Conservation (phyloP, 805 yeast genomes). For the Komagataella phaffii region DNA sequence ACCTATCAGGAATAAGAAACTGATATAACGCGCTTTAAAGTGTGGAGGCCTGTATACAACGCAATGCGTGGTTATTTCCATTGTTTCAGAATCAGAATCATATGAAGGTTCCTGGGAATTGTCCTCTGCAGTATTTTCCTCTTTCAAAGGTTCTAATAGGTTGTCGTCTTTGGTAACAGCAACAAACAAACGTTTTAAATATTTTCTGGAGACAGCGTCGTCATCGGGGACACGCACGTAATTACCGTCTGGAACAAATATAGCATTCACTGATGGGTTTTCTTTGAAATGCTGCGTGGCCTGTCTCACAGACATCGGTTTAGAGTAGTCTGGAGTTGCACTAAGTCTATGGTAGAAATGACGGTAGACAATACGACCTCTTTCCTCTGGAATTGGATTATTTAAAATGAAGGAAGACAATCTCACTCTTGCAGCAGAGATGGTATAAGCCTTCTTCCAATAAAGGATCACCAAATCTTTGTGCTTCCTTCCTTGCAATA, state of each 20-base stretch:
- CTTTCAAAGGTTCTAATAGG: constrained; percentile 29
- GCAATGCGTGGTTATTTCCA: constrained; percentile 31
- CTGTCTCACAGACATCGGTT: constrained; percentile 34
- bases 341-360: constrained; percentile 28
- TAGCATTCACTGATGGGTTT: constrained; percentile 29
- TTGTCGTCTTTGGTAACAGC: constrained; percentile 74
- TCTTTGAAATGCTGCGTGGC: constrained; percentile 29
- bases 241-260: constrained; percentile 69
- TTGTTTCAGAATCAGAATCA: constrained; percentile 11
- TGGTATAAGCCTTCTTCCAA: constrained; percentile 50
- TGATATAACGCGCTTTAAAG: constrained; percentile 19
- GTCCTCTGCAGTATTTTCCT: constrained; percentile 18
- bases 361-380: constrained; percentile 56
- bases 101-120: background rate
- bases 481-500: background rate
- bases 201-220: constrained; percentile 60
- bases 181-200: constrained; percentile 55
- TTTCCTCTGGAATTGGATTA: constrained; percentile 45
- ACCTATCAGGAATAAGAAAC: background rate
- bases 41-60: constrained; percentile 82
- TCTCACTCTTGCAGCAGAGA: constrained; percentile 43
- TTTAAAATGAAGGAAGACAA: constrained; percentile 74
- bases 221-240: constrained; percentile 79
- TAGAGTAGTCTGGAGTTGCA: constrained; percentile 38
- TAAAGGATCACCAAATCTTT: constrained; percentile 20